These are phyloP conservation scores for Phascolomyces articulosus DNA, from an alignment of 371 early-diverging fungal genomes.

Conservation along the genomic window DNA sequence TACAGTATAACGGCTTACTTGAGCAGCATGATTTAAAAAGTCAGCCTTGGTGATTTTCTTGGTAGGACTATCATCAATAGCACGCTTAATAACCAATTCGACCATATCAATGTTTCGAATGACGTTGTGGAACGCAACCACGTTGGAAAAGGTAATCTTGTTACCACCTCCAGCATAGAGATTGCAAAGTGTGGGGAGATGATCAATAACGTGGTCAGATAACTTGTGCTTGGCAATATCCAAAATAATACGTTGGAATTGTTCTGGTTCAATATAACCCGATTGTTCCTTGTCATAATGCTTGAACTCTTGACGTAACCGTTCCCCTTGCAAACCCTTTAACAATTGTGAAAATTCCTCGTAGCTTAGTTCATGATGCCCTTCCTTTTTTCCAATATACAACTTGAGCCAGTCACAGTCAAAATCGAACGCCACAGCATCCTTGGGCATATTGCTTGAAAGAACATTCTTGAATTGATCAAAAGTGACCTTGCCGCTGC, in stretches of 20 bases:
- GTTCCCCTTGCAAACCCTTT: conserved; percentile 78
- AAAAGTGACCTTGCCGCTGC: conserved; percentile 66
- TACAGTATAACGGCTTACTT: conserved; percentile 63
- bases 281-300: conserved; percentile 68
- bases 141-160: conserved; percentile 66
- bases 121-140: conserved; percentile 76
- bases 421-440: conserved; percentile 72
- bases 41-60: conserved; percentile 65
- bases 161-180: conserved; percentile 54
- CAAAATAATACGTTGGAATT: conserved; percentile 68
- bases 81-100: conserved; percentile 62
- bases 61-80: conserved; percentile 56
- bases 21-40: conserved; percentile 64
- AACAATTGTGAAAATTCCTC: conserved; percentile 84
- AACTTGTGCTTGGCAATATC: conserved; percentile 74
- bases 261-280: conserved; percentile 70
- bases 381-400: conserved; percentile 65
- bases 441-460: conserved; percentile 54
- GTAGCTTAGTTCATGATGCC: conserved; percentile 64
- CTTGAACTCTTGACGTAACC: conserved; percentile 81
- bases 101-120: conserved; percentile 77
- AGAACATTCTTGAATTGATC: conserved; percentile 74
- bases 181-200: conserved; percentile 70
- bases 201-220: conserved; percentile 70
- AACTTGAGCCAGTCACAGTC: conserved; percentile 77